Percentiles rank a stretch among this genome's conserved stretches.
Evolutionary conservation across 768 basidiomycete species (phyloP).

Genomic region (Lactarius akahatsu): DNA sequence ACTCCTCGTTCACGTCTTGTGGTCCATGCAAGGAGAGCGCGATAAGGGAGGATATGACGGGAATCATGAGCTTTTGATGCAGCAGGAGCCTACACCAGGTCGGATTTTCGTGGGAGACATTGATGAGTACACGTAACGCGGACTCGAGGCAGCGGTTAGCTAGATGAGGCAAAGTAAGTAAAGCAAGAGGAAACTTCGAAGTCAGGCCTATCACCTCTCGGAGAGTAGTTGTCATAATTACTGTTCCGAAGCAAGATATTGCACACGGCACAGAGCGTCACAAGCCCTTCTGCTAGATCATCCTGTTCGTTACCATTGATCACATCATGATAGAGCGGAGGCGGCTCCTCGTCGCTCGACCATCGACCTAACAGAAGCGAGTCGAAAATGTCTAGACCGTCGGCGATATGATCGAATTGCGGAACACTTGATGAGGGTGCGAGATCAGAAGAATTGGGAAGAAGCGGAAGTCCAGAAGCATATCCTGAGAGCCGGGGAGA

Average conservation of each 20-base stretch:
- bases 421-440: slow-evolving; percentile 32
- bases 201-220: slow-evolving; percentile 3
- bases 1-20: slow-evolving; percentile 26
- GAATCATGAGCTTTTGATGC: slow-evolving; percentile 45
- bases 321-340: slow-evolving; percentile 25
- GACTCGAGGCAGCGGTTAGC: slow-evolving; percentile 54
- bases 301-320: slow-evolving; percentile 43
- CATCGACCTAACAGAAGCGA: slow-evolving; percentile 61
- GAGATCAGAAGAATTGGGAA: slow-evolving; percentile 33
- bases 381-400: slow-evolving; percentile 61
- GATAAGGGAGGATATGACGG: slow-evolving; percentile 50
- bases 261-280: slow-evolving; percentile 52
- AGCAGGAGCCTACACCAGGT: slow-evolving; percentile 57
- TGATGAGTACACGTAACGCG: slow-evolving; percentile 65
- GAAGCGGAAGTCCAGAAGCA: slow-evolving; percentile 41
- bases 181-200: slow-evolving; percentile 4
- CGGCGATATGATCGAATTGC: slow-evolving; percentile 49
- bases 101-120: slow-evolving; percentile 61
- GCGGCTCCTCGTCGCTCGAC: slow-evolving; percentile 35
- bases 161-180: slow-evolving; percentile 26
- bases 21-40: slow-evolving; percentile 39
- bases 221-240: slow-evolving; percentile 28
- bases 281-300: slow-evolving; percentile 49
- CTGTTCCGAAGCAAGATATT: slow-evolving; percentile 40
- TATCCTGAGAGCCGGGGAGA: slow-evolving; percentile 42